These are phyloP conservation scores for Candida pini DNA, from an alignment of 805 yeast species.

Conservation along the genomic window DNA sequence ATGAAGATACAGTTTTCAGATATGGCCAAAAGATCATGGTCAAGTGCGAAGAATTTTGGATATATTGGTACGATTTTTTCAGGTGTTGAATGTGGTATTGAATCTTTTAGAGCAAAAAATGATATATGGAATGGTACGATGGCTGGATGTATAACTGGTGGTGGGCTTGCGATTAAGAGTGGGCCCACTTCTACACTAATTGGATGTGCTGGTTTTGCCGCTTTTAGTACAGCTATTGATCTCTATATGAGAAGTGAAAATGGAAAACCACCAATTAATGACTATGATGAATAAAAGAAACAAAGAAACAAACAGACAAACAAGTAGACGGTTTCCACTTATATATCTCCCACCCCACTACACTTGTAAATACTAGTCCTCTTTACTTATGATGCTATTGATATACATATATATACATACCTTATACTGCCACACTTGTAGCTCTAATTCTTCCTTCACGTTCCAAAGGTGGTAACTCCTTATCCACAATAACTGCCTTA, in stretches of 20 bases:
- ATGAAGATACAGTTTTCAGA: slow-evolving; percentile 86
- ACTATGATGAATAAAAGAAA: slow-evolving; percentile 41
- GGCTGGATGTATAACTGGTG: slow-evolving; percentile 97
- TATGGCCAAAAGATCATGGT: slow-evolving; percentile 84
- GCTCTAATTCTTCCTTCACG: slow-evolving; percentile 53
- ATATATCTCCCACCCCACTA: no score
- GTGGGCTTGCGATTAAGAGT: slow-evolving; percentile 84
- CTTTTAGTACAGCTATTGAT: slow-evolving; percentile 86
- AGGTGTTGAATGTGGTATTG: slow-evolving; percentile 89
- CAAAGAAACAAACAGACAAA: not conserved
- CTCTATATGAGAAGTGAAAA: slow-evolving; percentile 79
- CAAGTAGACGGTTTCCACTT: no score
- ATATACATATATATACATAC: not conserved
- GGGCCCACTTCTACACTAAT: slow-evolving; percentile 90
- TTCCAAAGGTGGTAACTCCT: slow-evolving; percentile 68
- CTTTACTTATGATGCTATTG: no score
- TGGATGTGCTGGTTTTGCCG: slow-evolving; percentile 98
- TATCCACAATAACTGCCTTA: slow-evolving; percentile 42
- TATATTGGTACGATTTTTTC: slow-evolving; percentile 86
- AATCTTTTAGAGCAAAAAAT: slow-evolving; percentile 79
- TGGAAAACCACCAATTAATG: slow-evolving; percentile 78
- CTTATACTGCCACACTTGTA: not conserved
- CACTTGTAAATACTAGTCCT: no score
- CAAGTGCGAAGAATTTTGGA: slow-evolving; percentile 91
- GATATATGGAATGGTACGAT: slow-evolving; percentile 87